Percentiles rank a stretch among this genome's conserved stretches.
phyloP scores from a whole-genome alignment of 345 rosid species.

The Acer saccharum region DNA sequence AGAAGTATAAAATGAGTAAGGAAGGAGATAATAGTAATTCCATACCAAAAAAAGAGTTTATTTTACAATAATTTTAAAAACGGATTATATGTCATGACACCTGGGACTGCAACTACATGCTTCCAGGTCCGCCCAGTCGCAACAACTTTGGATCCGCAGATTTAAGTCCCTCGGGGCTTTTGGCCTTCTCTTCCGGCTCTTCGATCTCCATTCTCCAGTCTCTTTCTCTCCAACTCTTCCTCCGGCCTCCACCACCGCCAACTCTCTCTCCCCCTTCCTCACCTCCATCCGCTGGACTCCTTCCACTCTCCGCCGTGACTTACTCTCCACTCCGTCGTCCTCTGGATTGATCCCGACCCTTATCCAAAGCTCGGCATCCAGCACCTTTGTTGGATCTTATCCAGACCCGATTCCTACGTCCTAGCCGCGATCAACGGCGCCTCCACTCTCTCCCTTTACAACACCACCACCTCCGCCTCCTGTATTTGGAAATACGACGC shows the following conservation, averaged over 20 bases:
- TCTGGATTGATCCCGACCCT: slow-evolving; percentile 67
- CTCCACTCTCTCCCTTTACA: slow-evolving; percentile 63
- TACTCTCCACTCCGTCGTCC: slow-evolving; percentile 66
- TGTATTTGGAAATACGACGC: slow-evolving; percentile 86
- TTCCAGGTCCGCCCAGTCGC: slow-evolving; percentile 93
- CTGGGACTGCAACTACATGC: slow-evolving; percentile 66
- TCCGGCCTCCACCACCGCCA: slow-evolving; percentile 48
- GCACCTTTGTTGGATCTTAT: slow-evolving; percentile 82
- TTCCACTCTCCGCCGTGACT: slow-evolving; percentile 70
- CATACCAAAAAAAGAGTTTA: too few species aligned
- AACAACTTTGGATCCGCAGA: slow-evolving; percentile 91
- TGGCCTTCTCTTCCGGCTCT: slow-evolving; percentile 87
- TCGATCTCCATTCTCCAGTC: slow-evolving; percentile 78
- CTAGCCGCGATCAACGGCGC: slow-evolving; percentile 80
- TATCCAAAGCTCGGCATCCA: slow-evolving; percentile 72
- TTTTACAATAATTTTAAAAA: too few species aligned
- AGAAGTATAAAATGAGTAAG: too few species aligned
- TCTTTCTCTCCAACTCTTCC: slow-evolving; percentile 88
- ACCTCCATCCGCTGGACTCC: slow-evolving; percentile 93
- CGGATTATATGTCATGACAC: slow-evolving; percentile 19
- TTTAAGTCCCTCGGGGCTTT: slow-evolving; percentile 71
- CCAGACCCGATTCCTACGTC: slow-evolving; percentile 51
- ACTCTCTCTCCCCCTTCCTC: slow-evolving; percentile 76
- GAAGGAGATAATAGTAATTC: too few species aligned
- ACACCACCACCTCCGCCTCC: slow-evolving; percentile 36